phyloP scores from a whole-genome alignment of 2,329 filamentous ascomycete genomes.

The Colletotrichum sojae region DNA sequence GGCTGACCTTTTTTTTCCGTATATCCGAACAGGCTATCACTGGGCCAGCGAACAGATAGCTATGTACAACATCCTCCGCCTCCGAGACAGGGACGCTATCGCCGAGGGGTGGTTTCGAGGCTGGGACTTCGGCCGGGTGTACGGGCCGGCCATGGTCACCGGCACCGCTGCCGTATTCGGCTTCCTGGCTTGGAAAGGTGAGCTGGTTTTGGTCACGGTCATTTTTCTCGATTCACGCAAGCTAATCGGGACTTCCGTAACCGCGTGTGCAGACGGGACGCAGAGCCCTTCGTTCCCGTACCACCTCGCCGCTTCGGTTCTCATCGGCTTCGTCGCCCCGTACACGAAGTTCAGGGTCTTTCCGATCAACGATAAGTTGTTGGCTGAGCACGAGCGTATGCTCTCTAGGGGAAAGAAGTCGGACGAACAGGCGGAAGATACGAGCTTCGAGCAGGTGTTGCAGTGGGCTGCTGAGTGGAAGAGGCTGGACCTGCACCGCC shows the following conservation, averaged over 20 bases:
- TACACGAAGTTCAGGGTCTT: constrained; percentile 7
- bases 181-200: constrained; percentile 27
- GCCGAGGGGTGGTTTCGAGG: neutral
- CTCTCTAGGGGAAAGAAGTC: neutral
- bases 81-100: neutral
- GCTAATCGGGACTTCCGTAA: no score
- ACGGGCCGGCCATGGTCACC: constrained; percentile 17
- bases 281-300: neutral
- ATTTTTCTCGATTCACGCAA: no score
- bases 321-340: neutral
- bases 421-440: neutral
- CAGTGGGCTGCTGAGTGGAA: constrained; percentile 1
- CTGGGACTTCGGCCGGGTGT: constrained; percentile 8
- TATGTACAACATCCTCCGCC: neutral
- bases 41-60: neutral
- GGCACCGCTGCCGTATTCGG: constrained; percentile 6
- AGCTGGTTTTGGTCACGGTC: neutral
- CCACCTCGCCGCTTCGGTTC: neutral
- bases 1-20: neutral
- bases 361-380: neutral
- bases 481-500: neutral
- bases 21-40: neutral
- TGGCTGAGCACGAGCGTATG: neutral
- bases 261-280: neutral
- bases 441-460: neutral